Base-by-base conservation (phyloP, 768 basidiomycete genomes). In the Tulasnella sp. region DNA sequence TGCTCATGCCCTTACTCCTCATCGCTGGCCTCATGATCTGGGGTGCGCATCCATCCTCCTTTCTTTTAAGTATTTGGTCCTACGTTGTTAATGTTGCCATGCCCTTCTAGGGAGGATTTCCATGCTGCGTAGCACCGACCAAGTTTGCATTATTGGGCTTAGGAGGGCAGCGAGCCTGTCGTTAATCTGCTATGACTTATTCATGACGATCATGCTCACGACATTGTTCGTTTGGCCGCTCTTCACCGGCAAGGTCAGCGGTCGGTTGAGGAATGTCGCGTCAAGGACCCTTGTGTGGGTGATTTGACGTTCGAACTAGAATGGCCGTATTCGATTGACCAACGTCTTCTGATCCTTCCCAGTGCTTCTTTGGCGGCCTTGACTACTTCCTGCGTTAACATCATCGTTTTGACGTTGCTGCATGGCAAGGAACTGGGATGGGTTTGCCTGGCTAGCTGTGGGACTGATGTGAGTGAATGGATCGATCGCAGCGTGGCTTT, bases 341-440 rank as follows among this genome's bases (percentile, higher is more conserved):
- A 15, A 49, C 21, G 15, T 22, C 21, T 24, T n/a, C n/a, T n/a
- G n/a, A 17, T 22, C 15, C n/a, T n/a, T 45, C 21, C 12, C 24
- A 61, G 60, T 17, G 60, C 60, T n/a, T 56, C 60, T 3, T 29
- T 44, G 4, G 60, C 58, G 17, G 66, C 66, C 4, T 41, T 66
- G 21, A 62, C 60, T 17, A 66, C 65, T 19, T 66, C 66, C 22
- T 61, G 62, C 27, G 51, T 65, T 59, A 66, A 65, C 27, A 62
- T 66, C 27, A 44, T 62, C 10, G 53, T 66, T 4, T 49, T 66
- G 19, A 65, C 64, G 4, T 19, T 65, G 19, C 60, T 66, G 53
- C 61, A 65, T 25, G 66, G 66, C 4, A 49, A 42, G 52, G 63
- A 66, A 46, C 60, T 65, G 12, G 65, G 65, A 12, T 66, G 63